Conservation (phyloP, 192 early-diverging fungal genomes). For the Rhizophagus clarus region DNA sequence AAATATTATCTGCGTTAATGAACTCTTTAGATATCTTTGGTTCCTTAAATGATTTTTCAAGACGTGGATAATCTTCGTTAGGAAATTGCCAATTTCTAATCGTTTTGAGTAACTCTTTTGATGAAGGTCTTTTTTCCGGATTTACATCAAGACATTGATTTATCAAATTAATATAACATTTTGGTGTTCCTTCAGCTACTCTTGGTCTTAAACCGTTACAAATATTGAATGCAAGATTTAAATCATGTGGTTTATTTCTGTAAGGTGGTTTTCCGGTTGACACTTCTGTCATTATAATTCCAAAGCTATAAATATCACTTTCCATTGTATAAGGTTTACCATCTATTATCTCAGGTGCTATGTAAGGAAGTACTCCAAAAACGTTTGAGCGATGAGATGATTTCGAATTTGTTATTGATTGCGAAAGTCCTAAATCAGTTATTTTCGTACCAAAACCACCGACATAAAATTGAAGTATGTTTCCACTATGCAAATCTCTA, state of each 20-base stretch:
- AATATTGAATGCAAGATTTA: conserved; percentile 27
- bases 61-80: too few species aligned
- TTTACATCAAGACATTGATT: conserved; percentile 42
- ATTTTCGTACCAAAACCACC: background rate
- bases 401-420: too few species aligned
- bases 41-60: too few species aligned
- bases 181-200: conserved; percentile 41
- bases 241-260: conserved; percentile 28
- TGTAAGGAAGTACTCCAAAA: conserved; percentile 7
- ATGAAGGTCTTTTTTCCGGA: conserved; percentile 25
- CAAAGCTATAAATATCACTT: conserved; percentile 45
- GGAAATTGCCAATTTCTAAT: too few species aligned
- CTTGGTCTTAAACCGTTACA: conserved; percentile 37
- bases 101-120: too few species aligned
- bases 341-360: background rate
- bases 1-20: too few species aligned
- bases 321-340: background rate
- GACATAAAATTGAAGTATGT: conserved; percentile 32
- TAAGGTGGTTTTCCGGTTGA: conserved; percentile 43
- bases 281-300: conserved; percentile 12
- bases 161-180: conserved; percentile 37
- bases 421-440: too few species aligned
- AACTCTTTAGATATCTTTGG: too few species aligned
- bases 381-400: background rate
- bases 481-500: conserved; percentile 47